phyloP scores from a whole-genome alignment of 345 rosid genomes.

The Populus alba region DNA sequence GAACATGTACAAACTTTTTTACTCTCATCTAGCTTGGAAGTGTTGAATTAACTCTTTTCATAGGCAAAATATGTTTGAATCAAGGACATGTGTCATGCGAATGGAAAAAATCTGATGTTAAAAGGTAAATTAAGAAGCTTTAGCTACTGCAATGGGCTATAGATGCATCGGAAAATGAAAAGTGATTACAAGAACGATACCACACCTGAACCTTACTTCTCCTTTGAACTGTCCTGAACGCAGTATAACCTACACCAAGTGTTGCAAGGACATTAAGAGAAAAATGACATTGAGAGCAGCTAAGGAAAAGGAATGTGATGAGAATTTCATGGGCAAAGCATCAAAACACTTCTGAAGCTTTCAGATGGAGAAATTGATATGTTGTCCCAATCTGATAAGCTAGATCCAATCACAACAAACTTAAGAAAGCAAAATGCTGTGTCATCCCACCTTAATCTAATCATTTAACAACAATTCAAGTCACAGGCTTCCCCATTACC shows the following conservation, averaged over 20 bases:
- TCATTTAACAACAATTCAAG: neutral
- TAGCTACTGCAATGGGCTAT: neutral
- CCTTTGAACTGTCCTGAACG: conserved; percentile 75
- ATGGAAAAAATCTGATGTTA: neutral
- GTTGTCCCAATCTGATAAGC: neutral
- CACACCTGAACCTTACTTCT: conserved; percentile 81
- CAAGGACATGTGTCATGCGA: neutral
- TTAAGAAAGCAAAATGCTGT: too few relatives aligned
- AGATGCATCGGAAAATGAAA: conserved; percentile 7
- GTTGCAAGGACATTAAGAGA: conserved; percentile 8
- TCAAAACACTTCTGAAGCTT: neutral
- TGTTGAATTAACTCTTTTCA: neutral
- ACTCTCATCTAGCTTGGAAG: neutral
- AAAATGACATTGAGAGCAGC: neutral
- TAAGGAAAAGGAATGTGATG: neutral
- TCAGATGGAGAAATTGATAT: too few relatives aligned
- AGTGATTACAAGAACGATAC: conserved; percentile 4
- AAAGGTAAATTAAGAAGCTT: neutral
- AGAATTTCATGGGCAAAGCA: neutral
- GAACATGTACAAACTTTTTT: neutral
- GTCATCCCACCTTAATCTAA: neutral
- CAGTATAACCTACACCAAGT: conserved; percentile 56
- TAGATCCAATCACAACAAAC: neutral
- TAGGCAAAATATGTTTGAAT: neutral
- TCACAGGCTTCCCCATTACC: neutral